Evolutionary conservation across 2,329 filamentous ascomycete genomes (phyloP).

Genomic region (Cladophialophora psammophila): DNA sequence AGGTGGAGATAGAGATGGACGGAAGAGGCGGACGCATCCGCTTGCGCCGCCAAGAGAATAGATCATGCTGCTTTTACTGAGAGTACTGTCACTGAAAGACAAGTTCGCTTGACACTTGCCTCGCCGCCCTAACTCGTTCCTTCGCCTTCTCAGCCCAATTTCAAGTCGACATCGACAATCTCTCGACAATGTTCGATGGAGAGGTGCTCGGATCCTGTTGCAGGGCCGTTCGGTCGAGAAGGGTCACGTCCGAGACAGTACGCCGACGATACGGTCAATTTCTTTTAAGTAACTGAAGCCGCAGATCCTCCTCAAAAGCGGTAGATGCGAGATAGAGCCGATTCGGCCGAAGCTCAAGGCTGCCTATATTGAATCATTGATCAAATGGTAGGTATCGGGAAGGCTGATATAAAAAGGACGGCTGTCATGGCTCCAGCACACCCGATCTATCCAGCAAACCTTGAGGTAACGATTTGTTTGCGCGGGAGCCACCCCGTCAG

Average conservation of each 20-base stretch:
- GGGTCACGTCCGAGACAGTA: not conserved
- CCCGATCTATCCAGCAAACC: not conserved
- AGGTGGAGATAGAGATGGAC: not conserved
- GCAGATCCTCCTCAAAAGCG: not conserved
- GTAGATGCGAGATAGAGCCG: not conserved
- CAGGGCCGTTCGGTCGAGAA: not conserved
- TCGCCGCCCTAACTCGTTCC: not conserved
- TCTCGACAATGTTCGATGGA: not conserved
- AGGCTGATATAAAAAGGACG: not conserved
- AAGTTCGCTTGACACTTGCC: not conserved
- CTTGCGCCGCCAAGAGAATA: not conserved
- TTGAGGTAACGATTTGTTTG: not conserved
- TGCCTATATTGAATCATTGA: not conserved
- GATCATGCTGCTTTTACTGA: not conserved
- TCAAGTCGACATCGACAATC: not conserved
- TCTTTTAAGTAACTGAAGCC: not conserved
- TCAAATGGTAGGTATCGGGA: not conserved
- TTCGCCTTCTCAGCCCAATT: not conserved
- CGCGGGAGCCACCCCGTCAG: not conserved
- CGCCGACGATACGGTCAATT: not conserved
- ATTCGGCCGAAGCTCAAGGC: not conserved
- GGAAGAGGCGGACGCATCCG: not conserved
- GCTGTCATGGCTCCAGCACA: not conserved
- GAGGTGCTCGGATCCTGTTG: not conserved
- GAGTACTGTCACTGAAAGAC: not conserved